Base-by-base conservation (phyloP, 2,329 filamentous ascomycete genomes). In the Curvularia spicifera region DNA sequence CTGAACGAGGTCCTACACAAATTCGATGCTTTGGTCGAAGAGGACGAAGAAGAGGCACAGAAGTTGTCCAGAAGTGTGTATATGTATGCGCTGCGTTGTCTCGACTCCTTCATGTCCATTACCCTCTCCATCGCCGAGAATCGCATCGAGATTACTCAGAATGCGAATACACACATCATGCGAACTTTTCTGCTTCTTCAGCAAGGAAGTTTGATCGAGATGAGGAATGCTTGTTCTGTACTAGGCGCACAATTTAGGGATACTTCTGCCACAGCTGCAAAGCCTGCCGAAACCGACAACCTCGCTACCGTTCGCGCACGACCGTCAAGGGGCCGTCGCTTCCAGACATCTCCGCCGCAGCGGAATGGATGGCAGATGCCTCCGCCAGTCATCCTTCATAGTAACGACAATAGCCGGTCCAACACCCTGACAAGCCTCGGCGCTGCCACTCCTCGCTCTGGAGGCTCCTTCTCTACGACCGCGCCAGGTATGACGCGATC, bases 391-490 rank as follows among this genome's bases (percentile, higher is more conserved):
- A 75, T 80, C n/a, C 66, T 80, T 33, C 72, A 81, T 55, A 79
- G 79, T 54, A 75, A 76, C 22, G 74, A 77, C 20, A 83, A 80
- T 50, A 85, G 84, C 65, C 79, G 84, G 45, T 83, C 82, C 10
- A 85, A 84, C 66, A 82, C 82, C 13, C 73, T 83, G 75, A 80
- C 78, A 2, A 80, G 83, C 56, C 79, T 81, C 58, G 78, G 77
- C 18, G 71, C 78, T 6, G 76, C 74, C n/a, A 96, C 91, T 0
- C 91, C 92, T 45, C 87, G 91, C 24, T 96, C 91, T 7, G 90
- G 89, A 43, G 92, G 96, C 69, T 91, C 91, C 0, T 96, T 95
- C 72, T 83, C 82, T 1, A 87, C 88, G 0, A 80, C 82, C 4
- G 81, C 81, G 56, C 78, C 74, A 63, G 76, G 68, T 70, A 71